These are phyloP conservation scores for Dianthus caryophyllus DNA, from an alignment of 148 eudicot species.

Conservation along the genomic window DNA sequence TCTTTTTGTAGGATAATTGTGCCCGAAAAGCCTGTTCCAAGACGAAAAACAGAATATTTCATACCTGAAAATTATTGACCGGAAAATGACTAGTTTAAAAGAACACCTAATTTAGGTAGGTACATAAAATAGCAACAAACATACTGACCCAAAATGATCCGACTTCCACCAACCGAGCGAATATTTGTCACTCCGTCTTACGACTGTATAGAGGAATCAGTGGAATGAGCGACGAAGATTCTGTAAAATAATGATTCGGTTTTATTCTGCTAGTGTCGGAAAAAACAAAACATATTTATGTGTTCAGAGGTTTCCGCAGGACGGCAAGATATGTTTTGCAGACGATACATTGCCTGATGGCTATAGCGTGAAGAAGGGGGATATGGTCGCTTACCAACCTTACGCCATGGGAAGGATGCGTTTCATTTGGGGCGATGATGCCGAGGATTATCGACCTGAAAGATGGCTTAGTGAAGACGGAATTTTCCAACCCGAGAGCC, in stretches of 20 bases:
- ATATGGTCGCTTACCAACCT: slow-evolving; percentile 58
- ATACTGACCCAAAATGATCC: too few species aligned
- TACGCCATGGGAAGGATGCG: slow-evolving; percentile 91
- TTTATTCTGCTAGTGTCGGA: not conserved
- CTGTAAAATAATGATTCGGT: not conserved
- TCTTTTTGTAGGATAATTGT: not conserved
- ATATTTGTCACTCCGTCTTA: too few species aligned
- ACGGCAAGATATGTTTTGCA: slow-evolving; percentile 54
- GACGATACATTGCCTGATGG: slow-evolving; percentile 84
- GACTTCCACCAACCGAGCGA: too few species aligned
- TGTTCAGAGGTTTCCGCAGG: slow-evolving; percentile 27
- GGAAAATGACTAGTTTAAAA: too few species aligned
- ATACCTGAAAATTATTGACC: too few species aligned
- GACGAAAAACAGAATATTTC: too few species aligned
- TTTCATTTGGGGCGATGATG: slow-evolving; percentile 76
- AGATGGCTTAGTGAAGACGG: slow-evolving; percentile 79
- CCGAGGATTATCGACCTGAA: slow-evolving; percentile 61
- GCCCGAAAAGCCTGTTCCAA: too few species aligned
- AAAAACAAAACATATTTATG: not conserved
- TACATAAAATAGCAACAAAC: too few species aligned
- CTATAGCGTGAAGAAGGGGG: slow-evolving; percentile 63
- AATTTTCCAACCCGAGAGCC: slow-evolving; percentile 59
- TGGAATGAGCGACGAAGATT: too few species aligned
- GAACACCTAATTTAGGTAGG: too few species aligned
- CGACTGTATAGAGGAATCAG: not conserved